Percentiles rank a stretch among this genome's conserved stretches.
Evolutionary conservation across 2,329 filamentous ascomycete species (phyloP).

Genomic region (Rutstroemia sydowiana): DNA sequence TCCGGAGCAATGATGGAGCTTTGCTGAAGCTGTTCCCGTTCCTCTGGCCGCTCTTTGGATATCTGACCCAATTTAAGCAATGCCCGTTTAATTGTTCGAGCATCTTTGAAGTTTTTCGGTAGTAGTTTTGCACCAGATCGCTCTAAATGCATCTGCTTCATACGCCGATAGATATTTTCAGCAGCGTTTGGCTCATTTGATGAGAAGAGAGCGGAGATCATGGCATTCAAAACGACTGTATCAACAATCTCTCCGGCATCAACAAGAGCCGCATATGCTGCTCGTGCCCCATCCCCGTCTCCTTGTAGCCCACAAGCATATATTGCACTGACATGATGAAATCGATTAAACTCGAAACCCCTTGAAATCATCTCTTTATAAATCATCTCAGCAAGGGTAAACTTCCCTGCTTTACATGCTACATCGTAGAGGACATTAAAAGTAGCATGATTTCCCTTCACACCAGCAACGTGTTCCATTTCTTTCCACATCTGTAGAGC

Average conservation of each 20-base stretch:
- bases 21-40: constrained; percentile 50
- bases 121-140: constrained; percentile 22
- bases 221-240: constrained; percentile 76
- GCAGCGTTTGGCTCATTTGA: constrained; percentile 71
- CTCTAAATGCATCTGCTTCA: constrained; percentile 50
- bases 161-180: constrained; percentile 72
- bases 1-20: constrained; percentile 64
- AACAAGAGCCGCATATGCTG: constrained; percentile 78
- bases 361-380: constrained; percentile 72
- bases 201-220: constrained; percentile 71
- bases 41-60: constrained; percentile 45
- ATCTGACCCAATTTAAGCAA: constrained; percentile 52
- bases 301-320: constrained; percentile 72
- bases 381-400: constrained; percentile 74
- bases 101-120: constrained; percentile 30
- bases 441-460: constrained; percentile 66
- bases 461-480: constrained; percentile 69
- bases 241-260: constrained; percentile 81
- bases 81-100: constrained; percentile 40
- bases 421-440: constrained; percentile 92
- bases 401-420: constrained; percentile 80
- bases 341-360: constrained; percentile 63
- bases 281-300: constrained; percentile 67
- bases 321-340: constrained; percentile 74
- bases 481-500: constrained; percentile 76